Percentiles rank a stretch among this genome's conserved stretches.
Evolutionary conservation across 2,329 filamentous ascomycete species (phyloP).

Genomic region (Fusarium pseudocircinatum): DNA sequence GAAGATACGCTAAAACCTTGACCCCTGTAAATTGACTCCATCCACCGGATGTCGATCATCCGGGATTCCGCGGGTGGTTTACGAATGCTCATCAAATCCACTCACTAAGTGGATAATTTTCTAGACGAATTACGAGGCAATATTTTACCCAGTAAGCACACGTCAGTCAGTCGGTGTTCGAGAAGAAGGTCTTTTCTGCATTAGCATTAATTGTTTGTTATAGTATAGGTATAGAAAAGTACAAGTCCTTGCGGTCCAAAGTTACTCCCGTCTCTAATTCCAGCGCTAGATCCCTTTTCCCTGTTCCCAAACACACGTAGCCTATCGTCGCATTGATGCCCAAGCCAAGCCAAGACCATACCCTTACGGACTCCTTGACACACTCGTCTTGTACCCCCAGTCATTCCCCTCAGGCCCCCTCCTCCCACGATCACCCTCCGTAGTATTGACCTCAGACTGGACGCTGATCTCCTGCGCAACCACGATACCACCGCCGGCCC

Average conservation of each 20-base stretch:
- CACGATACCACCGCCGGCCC: conserved; percentile 18
- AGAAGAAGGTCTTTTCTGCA: neutral
- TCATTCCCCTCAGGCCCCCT: conserved; percentile 16
- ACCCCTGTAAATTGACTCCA: neutral
- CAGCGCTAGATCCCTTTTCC: neutral
- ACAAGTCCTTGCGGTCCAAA: neutral
- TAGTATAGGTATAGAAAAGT: neutral
- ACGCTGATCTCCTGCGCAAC: conserved; percentile 35
- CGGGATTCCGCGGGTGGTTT: neutral
- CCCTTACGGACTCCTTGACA: neutral
- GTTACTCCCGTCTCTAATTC: neutral
- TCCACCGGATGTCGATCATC: conserved; percentile 13
- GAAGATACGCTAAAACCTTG: neutral
- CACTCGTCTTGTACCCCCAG: conserved; percentile 29
- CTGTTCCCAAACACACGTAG: neutral
- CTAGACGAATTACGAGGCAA: neutral
- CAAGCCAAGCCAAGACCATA: neutral
- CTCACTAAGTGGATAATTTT: neutral
- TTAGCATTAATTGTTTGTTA: conserved; percentile 4
- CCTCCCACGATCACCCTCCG: neutral
- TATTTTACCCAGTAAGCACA: neutral
- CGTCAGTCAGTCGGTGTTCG: neutral
- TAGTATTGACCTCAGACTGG: conserved; percentile 20
- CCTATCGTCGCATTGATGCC: neutral
- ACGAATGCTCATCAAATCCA: neutral